Percentiles rank a stretch among this genome's conserved stretches.
These are phyloP conservation scores for Beta lomatogona DNA, from an alignment of 179 eudicot genomes.

Conservation along the genomic window DNA sequence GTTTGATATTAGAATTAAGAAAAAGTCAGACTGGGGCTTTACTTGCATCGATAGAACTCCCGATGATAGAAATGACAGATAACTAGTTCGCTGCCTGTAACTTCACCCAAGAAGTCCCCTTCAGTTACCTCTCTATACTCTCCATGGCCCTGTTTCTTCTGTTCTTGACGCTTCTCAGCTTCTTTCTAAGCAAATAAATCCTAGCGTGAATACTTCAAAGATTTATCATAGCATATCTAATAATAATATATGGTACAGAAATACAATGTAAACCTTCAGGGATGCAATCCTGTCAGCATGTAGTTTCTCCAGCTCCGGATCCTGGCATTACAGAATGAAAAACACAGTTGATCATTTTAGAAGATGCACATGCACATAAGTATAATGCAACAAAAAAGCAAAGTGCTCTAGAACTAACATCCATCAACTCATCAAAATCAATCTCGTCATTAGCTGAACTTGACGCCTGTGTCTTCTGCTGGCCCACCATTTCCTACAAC, in stretches of 20 bases:
- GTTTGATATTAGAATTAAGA: not conserved
- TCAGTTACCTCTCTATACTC: conserved; percentile 89
- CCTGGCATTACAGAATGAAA: conserved; percentile 46
- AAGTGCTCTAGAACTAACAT: conserved; percentile 55
- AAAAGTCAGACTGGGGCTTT: conserved; percentile 28
- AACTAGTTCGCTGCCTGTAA: conserved; percentile 79
- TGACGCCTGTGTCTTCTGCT: conserved; percentile 64
- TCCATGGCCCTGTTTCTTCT: conserved; percentile 85
- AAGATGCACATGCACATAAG: not conserved
- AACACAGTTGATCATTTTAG: not conserved
- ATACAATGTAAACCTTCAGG: conserved; percentile 55
- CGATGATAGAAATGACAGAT: conserved; percentile 94
- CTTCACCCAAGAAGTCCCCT: conserved; percentile 96
- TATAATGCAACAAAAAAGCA: conserved; percentile 1
- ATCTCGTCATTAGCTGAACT: conserved; percentile 67
- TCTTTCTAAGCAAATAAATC: conserved; percentile 66
- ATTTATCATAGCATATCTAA: conserved; percentile 17
- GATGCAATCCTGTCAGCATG: conserved; percentile 92
- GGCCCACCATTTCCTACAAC: conserved; percentile 66
- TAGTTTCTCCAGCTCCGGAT: conserved; percentile 95
- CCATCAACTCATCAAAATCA: conserved; percentile 96
- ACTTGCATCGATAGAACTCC: conserved; percentile 98
- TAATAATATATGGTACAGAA: not conserved
- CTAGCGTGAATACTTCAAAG: conserved; percentile 23
- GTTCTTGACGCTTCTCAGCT: conserved; percentile 90